Conservation (phyloP, 2,329 filamentous ascomycete genomes). For the Cladophialophora yegresii region DNA sequence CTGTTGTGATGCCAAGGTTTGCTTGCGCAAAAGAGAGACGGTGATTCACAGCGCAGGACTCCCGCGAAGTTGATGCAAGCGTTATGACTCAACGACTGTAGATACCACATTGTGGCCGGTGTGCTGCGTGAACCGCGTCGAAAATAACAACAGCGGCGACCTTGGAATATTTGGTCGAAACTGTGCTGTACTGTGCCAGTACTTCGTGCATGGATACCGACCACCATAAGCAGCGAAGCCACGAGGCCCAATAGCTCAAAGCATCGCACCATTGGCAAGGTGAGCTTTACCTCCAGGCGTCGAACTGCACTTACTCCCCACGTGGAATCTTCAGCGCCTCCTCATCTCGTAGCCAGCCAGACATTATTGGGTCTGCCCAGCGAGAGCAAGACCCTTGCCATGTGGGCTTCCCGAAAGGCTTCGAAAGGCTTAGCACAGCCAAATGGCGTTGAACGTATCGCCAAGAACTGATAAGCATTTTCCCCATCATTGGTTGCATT, state of each 20-base stretch:
- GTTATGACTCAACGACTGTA: not conserved
- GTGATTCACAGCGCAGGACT: not conserved
- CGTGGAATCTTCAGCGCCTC: slow-evolving; percentile 9
- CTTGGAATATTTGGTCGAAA: not conserved
- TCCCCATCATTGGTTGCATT: slow-evolving; percentile 26
- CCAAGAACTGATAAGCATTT: slow-evolving; percentile 33
- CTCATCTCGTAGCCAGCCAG: slow-evolving; percentile 10
- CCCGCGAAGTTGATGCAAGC: not conserved
- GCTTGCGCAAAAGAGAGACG: not conserved
- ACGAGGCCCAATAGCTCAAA: not conserved
- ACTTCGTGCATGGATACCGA: too few relatives aligned
- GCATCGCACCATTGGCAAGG: slow-evolving; percentile 2
- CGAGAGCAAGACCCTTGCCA: not conserved
- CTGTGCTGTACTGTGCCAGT: not conserved
- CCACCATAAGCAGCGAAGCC: not conserved
- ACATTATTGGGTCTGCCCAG: not conserved
- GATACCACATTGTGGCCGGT: too few relatives aligned
- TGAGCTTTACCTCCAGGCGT: not conserved
- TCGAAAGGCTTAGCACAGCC: slow-evolving; percentile 29
- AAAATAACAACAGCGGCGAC: too few relatives aligned
- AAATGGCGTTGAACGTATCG: slow-evolving; percentile 17
- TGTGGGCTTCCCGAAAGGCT: slow-evolving; percentile 12
- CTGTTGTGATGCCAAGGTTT: not conserved
- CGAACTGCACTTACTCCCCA: not conserved
- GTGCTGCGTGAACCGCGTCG: too few relatives aligned